These are phyloP conservation scores for Acanthamoeba sp. DNA, from an alignment of 208 protist genomes.

Conservation along the genomic window DNA sequence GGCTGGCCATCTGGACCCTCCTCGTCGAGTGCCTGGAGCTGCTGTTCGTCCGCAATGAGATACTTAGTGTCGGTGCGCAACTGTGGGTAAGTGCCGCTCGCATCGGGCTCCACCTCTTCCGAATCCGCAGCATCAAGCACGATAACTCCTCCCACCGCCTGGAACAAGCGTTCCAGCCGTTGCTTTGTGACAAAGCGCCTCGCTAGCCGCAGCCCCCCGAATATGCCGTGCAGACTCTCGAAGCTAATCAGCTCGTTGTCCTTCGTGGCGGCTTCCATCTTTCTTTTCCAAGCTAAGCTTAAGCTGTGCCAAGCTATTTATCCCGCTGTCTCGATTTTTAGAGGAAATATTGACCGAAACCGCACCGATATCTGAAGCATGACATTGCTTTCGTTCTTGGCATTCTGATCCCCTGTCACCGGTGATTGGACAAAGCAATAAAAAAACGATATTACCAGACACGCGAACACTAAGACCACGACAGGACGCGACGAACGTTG, in stretches of 20 bases:
- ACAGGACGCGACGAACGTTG: too few species aligned
- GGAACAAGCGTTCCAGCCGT: slow-evolving; percentile 14
- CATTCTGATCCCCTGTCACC: too few species aligned
- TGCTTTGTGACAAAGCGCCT: slow-evolving; percentile 18
- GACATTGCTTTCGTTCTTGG: too few species aligned
- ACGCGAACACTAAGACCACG: too few species aligned
- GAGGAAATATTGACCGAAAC: too few species aligned
- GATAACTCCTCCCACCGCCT: not conserved
- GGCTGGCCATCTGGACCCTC: not conserved
- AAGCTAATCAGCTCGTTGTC: slow-evolving; percentile 15
- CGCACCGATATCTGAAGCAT: too few species aligned
- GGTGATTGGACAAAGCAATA: too few species aligned
- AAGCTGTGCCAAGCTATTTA: too few species aligned
- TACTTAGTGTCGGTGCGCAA: not conserved
- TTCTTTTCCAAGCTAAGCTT: too few species aligned
- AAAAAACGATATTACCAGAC: too few species aligned
- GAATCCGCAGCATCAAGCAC: not conserved
- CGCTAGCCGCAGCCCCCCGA: slow-evolving; percentile 12
- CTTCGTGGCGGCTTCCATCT: not conserved
- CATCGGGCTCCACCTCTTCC: slow-evolving; percentile 28
- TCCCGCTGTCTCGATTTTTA: too few species aligned
- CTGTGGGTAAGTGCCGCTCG: not conserved
- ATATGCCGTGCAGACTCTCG: slow-evolving; percentile 54
- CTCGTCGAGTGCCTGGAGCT: not conserved
- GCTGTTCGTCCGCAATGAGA: slow-evolving; percentile 10